Base-by-base conservation (phyloP, 805 yeast genomes). In the Candida multigemmis region DNA sequence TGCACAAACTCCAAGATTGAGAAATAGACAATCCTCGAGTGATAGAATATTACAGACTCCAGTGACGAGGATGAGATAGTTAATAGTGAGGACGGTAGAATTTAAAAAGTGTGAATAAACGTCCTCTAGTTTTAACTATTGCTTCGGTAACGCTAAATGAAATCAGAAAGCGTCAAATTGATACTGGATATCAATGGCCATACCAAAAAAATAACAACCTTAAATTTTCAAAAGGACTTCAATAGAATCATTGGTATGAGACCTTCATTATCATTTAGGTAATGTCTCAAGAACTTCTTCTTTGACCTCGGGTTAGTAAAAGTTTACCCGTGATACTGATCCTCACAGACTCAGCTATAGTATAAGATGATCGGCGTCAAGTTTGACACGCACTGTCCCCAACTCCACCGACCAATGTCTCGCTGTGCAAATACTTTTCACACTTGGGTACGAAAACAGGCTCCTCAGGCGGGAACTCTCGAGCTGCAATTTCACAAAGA, bases 1-100 rank as follows among this genome's bases (percentile, higher is more conserved):
- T 16, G 32, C 26, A 20, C 66, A 60, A 32, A 61, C 68, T 7
- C 68, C 68, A 1, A 31, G 63, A 21, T 34, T 56, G 3, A 42
- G 63, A 34, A 47, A 59, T 4, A 41, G 68, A 19, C 65, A 59
- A 35, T 39, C 53, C 1, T 54, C 64, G 1, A 48, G 47, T 13
- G 68, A 61, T 25, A 51, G 53, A 33, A 50, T 38, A 22, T 57
- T 56, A 34, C 66, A 58, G 35, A 60, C 68, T 1, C 68, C 68
- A 2, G 52, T 60, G 14, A 41, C 64, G 1, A 42, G 66, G 22
- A 56, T 57, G 8, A 46, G 53, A 45, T n/a, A 44, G 64, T 26
- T 38, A 39, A 32, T 24, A 17, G 12, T 18, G 28, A 19, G 30
- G 30, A 7, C 30, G 28, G 12, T 30, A 14, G 21, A 13, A 14